Conservation (phyloP, 2,329 filamentous ascomycete genomes). For the Penicillium occitanis region DNA sequence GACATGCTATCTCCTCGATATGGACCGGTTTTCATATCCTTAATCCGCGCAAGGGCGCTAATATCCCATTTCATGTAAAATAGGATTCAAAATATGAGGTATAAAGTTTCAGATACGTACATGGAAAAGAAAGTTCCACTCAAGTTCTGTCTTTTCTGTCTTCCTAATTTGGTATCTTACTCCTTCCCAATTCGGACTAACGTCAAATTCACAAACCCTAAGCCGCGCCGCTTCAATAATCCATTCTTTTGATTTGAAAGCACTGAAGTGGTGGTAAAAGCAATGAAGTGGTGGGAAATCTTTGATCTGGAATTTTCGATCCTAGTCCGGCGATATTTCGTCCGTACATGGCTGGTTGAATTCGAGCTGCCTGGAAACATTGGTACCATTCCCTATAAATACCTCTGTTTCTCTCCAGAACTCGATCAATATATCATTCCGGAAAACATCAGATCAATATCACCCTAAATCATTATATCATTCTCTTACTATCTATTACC, state of each 20-base stretch:
- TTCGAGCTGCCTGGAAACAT: not conserved
- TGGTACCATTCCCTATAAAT: not conserved
- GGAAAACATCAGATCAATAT: not conserved
- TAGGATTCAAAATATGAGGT: not conserved
- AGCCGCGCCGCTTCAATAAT: not conserved
- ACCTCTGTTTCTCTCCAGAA: not conserved
- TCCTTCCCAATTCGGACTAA: not conserved
- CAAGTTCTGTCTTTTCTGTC: not conserved
- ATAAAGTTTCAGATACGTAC: not conserved
- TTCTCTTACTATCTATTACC: not conserved
- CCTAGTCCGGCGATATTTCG: not conserved
- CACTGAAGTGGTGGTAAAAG: not conserved
- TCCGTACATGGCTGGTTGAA: not conserved
- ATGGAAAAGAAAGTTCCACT: not conserved
- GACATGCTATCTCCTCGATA: not conserved
- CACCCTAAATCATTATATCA: too few species aligned
- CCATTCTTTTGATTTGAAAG: not conserved
- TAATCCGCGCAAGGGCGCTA: not conserved
- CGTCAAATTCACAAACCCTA: not conserved
- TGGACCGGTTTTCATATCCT: not conserved
- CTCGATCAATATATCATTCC: not conserved
- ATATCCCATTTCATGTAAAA: not conserved
- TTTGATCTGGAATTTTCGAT: not conserved
- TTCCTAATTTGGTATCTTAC: not conserved
- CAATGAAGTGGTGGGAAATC: not conserved